phyloP scores from a whole-genome alignment of 164 flowering plant genomes.

The Tetracentron sinense region DNA sequence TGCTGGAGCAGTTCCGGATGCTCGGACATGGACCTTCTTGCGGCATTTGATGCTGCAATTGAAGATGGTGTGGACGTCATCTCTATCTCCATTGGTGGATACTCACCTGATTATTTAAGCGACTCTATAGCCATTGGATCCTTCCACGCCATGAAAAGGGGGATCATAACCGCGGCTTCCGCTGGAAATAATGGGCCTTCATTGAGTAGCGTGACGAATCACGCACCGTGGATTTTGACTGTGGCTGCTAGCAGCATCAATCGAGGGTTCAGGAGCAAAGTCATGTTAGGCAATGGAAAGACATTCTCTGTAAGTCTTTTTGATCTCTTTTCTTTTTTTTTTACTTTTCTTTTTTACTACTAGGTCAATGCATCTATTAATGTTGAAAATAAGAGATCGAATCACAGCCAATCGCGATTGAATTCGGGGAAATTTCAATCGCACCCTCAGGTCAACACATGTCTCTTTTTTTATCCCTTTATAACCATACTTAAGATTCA shows the following conservation, averaged over 20 bases:
- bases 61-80: conserved; percentile 81
- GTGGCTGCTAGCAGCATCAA: conserved; percentile 73
- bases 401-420: too few species aligned
- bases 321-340: not conserved
- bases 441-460: too few species aligned
- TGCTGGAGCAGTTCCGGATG: conserved; percentile 66
- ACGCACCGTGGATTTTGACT: conserved; percentile 78
- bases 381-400: too few species aligned
- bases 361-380: too few species aligned
- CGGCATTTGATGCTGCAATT: conserved; percentile 77
- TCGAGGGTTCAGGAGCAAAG: conserved; percentile 44
- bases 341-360: not conserved
- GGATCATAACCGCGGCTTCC: conserved; percentile 56
- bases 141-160: too few species aligned
- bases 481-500: too few species aligned
- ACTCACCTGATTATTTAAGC: conserved; percentile 1
- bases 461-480: too few species aligned
- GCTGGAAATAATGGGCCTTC: conserved; percentile 76
- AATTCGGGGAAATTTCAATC: too few species aligned
- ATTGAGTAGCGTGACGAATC: conserved; percentile 29
- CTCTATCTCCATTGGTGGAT: conserved; percentile 64
- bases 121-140: conserved; percentile 50
- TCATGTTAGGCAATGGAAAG: conserved; percentile 55
- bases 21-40: conserved; percentile 59
- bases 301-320: conserved; percentile 33